phyloP scores from a whole-genome alignment of 129 eudicot genomes.

The Saussurea involucrata region DNA sequence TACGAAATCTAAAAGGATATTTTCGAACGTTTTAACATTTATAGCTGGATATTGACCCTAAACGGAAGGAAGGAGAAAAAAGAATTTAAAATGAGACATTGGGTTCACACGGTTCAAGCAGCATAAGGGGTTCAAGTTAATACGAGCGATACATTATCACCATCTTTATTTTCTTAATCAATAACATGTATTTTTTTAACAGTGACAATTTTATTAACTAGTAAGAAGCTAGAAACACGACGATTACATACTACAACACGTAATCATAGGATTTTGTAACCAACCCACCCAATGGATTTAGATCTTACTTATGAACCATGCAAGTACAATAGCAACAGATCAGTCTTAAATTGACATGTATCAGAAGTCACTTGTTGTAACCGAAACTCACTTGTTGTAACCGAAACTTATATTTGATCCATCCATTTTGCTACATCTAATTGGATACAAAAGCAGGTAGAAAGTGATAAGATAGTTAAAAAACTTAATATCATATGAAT shows the following conservation, averaged over 20 bases:
- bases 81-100: not conserved
- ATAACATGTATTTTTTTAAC: not conserved
- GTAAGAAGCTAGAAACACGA: too few species aligned
- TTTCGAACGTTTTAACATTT: not conserved
- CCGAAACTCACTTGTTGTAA: not conserved
- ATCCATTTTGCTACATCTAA: not conserved
- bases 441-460: not conserved
- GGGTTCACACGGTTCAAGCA: constrained; percentile 24
- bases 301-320: not conserved
- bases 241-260: too few species aligned
- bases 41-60: not conserved
- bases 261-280: too few species aligned
- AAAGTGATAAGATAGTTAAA: too few species aligned
- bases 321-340: not conserved
- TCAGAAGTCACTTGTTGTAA: not conserved
- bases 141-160: not conserved
- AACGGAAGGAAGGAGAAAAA: constrained; percentile 8
- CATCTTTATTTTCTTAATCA: not conserved
- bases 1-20: not conserved
- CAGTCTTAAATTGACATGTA: not conserved
- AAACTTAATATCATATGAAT: too few species aligned
- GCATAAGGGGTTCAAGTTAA: constrained; percentile 1
- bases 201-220: too few species aligned
- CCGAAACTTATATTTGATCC: not conserved
- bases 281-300: too few species aligned